Evolutionary conservation across 2,329 filamentous ascomycete species (phyloP), one percentile per base, ranked within the genome.

Genomic region (Zymoseptoria crescenta): DNA sequence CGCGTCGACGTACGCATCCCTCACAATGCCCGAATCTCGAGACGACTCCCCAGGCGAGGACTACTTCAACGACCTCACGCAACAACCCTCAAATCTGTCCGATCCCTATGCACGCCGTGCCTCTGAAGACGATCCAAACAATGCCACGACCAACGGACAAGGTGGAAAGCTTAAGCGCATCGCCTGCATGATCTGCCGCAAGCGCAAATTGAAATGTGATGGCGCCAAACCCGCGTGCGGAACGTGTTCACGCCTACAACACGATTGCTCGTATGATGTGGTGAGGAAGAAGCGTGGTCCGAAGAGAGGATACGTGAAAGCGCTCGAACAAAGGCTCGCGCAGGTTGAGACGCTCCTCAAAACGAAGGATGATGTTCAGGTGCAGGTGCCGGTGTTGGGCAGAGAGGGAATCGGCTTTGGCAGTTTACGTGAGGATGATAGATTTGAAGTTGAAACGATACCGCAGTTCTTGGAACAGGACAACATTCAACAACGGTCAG

Each of bases 311-410:
- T 96, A 96, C 72, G 92, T 96, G 62, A 96, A 96, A 79, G 87
- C 91, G 60, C 77, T 97, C 67, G 94, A 97, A 75, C 92, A 95
- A 73, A 84, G 94, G 73, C 77, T 99, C 70, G 68, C 67, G 61
- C 92, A 96, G 81, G 92, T 97, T 57, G 93, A 96, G 78, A 94
- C 88, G 1, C 77, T 96, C 58, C 79, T 96, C 61, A 95, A 93
- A 76, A 89, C 84, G 5, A 88, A 95, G 52, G 69, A 71, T 57
- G 71, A 72, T 10, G 53, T 48, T 29, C 56, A 62, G 10, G 54
- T 45, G 35, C 35, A 45, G 35, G 35, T n/a, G 5, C 35, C 35
- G 35, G 35, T 45, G 35, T 45, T 16, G 4, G 8, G 19, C 20
- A 49, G 28, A 45, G 29, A 57, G 48, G 45, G 56, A 64, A 13